Conservation (phyloP, 176 grass and related monocot species). For the Rhynchospora breviuscula region DNA sequence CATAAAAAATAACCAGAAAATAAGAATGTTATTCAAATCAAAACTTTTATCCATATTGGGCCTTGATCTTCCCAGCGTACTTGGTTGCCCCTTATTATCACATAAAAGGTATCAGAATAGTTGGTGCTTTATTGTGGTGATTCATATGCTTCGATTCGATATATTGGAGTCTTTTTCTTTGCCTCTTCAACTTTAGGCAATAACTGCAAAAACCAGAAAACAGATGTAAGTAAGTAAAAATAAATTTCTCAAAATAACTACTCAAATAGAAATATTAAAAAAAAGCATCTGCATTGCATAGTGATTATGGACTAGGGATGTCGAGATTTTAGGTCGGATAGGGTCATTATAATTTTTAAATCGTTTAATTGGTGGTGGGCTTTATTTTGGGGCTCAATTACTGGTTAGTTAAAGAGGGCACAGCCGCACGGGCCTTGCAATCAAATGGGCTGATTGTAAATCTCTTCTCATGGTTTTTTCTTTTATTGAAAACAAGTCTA, state of each 20-base stretch:
- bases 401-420: not conserved
- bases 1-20: conserved; percentile 1
- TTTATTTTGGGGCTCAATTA: not conserved
- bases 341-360: not conserved
- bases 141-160: conserved; percentile 27
- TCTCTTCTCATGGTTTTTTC: not conserved
- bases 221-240: not conserved
- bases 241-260: not conserved
- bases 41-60: conserved; percentile 1
- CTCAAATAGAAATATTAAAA: not conserved
- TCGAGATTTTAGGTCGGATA: no score
- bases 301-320: no score
- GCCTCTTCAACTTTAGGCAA: conserved; percentile 23
- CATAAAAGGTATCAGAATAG: not conserved
- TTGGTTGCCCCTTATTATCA: conserved; percentile 9
- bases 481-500: not conserved
- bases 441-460: not conserved
- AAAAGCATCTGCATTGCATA: not conserved
- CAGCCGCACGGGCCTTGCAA: not conserved
- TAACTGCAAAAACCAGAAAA: conserved; percentile 13
- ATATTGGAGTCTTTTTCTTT: conserved; percentile 27
- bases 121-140: conserved; percentile 13
- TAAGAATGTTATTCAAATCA: conserved; percentile 10
- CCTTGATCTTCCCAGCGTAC: not conserved
- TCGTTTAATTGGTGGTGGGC: not conserved